A percentile compares a stretch with the other conserved stretches of the same genome.
phyloP scores from a whole-genome alignment of 257 asterid species.

The Nicotiana knightiana region DNA sequence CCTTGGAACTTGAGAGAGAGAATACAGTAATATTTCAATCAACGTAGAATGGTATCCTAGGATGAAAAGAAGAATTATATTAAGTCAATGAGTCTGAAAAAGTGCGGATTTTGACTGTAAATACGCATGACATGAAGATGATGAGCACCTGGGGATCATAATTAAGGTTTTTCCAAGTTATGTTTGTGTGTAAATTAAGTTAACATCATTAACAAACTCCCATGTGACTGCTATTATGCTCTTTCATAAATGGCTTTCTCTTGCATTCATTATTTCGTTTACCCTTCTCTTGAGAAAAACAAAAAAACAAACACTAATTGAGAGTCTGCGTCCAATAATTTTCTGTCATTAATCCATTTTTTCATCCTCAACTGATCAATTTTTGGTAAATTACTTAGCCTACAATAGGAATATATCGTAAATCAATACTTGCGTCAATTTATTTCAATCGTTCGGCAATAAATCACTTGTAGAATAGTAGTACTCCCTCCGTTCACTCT shows the following conservation, averaged over 20 bases:
- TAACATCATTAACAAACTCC: conserved; percentile 37
- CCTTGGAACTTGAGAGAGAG: conserved; percentile 7
- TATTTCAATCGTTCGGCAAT: not conserved
- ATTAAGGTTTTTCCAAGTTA: conserved; percentile 7
- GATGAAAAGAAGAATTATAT: not conserved
- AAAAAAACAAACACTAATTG: too few relatives aligned
- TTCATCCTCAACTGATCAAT: not conserved
- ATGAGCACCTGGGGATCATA: conserved; percentile 5
- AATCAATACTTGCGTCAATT: not conserved
- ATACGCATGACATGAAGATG: conserved; percentile 20
- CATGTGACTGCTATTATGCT: conserved; percentile 39
- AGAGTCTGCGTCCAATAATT: too few relatives aligned
- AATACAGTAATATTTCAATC: not conserved
- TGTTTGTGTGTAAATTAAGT: conserved; percentile 39
- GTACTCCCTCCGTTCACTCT: too few relatives aligned
- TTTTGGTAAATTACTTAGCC: not conserved
- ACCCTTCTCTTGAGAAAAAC: too few relatives aligned
- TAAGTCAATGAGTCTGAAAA: conserved; percentile 15
- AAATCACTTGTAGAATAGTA: too few relatives aligned
- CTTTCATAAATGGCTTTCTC: not conserved
- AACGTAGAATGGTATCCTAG: conserved; percentile 12
- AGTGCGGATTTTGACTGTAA: not conserved
- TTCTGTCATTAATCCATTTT: too few relatives aligned
- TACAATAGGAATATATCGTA: not conserved
- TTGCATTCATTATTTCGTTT: not conserved